phyloP scores from a whole-genome alignment of 371 early-diverging fungal species.

The Funneliformis caledonium region DNA sequence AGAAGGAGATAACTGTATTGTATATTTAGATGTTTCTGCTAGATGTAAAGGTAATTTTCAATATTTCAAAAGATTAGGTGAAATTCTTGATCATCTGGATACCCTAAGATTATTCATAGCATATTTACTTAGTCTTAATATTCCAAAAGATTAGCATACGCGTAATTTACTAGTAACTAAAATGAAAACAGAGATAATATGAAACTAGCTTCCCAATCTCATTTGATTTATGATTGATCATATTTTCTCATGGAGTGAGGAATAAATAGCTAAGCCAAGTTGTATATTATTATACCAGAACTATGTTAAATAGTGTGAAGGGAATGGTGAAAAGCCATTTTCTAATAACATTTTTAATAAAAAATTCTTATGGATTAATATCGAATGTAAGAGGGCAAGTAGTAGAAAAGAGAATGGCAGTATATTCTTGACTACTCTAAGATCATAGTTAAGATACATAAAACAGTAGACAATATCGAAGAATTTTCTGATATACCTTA shows the following conservation, averaged over 20 bases:
- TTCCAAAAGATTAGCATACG: neutral
- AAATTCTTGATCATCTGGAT: neutral
- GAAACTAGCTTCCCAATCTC: neutral
- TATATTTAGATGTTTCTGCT: neutral
- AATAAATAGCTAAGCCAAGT: neutral
- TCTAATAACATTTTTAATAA: too few relatives aligned
- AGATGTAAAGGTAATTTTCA: neutral
- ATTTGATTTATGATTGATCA: neutral
- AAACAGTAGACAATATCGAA: too few relatives aligned
- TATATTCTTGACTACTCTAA: too few relatives aligned
- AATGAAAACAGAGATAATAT: neutral
- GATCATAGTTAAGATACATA: too few relatives aligned
- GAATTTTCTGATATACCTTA: too few relatives aligned
- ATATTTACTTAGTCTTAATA: neutral
- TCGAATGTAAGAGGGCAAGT: too few relatives aligned
- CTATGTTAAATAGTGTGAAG: too few relatives aligned
- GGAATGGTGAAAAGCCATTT: too few relatives aligned
- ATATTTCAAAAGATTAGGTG: neutral
- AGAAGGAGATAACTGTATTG: neutral
- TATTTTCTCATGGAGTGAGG: neutral
- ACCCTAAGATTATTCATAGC: neutral
- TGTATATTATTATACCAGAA: too few relatives aligned
- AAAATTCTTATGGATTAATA: too few relatives aligned
- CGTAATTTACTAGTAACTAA: neutral
- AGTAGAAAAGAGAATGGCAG: too few relatives aligned